phyloP scores from a whole-genome alignment of 2,329 filamentous ascomycete species.

The Hypoxylon sp. region DNA sequence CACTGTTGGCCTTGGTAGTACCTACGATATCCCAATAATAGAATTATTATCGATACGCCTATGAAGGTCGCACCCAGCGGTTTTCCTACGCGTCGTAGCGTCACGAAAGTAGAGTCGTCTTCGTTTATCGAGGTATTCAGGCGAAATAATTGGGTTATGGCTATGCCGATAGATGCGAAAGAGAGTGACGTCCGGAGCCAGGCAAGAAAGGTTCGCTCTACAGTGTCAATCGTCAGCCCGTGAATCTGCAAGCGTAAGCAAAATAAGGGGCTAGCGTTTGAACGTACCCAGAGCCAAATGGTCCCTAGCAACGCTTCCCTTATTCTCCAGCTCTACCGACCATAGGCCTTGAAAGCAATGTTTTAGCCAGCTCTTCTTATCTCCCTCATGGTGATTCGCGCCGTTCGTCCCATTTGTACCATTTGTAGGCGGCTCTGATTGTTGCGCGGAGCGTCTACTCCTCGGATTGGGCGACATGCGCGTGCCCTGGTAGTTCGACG shows the following conservation, averaged over 20 bases:
- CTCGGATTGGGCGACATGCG: slow-evolving; percentile 47
- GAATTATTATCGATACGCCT: slow-evolving; percentile 78
- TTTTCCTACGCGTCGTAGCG: slow-evolving; percentile 75
- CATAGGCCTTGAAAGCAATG: slow-evolving; percentile 62
- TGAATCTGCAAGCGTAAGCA: not conserved
- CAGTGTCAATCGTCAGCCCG: slow-evolving; percentile 32
- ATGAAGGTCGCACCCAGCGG: slow-evolving; percentile 83
- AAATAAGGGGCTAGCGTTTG: not conserved
- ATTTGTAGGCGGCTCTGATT: slow-evolving; percentile 40
- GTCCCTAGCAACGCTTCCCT: slow-evolving; percentile 85
- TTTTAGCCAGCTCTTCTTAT: slow-evolving; percentile 65
- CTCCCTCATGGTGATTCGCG: slow-evolving; percentile 37
- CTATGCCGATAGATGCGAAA: slow-evolving; percentile 86
- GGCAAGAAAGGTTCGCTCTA: slow-evolving; percentile 86
- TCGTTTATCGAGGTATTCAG: slow-evolving; percentile 75
- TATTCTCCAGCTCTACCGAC: slow-evolving; percentile 84
- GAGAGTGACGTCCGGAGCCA: slow-evolving; percentile 86
- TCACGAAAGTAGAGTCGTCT: slow-evolving; percentile 56
- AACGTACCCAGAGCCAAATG: slow-evolving; percentile 80
- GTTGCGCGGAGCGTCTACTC: slow-evolving; percentile 38
- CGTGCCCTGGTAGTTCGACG: slow-evolving; percentile 58
- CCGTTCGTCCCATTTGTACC: slow-evolving; percentile 38
- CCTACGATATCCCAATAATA: slow-evolving; percentile 81
- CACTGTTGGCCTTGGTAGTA: slow-evolving; percentile 85
- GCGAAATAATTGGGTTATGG: slow-evolving; percentile 86